Evolutionary conservation across 2,329 filamentous ascomycete genomes (phyloP).

Genomic region (Arthroderma uncinatum): DNA sequence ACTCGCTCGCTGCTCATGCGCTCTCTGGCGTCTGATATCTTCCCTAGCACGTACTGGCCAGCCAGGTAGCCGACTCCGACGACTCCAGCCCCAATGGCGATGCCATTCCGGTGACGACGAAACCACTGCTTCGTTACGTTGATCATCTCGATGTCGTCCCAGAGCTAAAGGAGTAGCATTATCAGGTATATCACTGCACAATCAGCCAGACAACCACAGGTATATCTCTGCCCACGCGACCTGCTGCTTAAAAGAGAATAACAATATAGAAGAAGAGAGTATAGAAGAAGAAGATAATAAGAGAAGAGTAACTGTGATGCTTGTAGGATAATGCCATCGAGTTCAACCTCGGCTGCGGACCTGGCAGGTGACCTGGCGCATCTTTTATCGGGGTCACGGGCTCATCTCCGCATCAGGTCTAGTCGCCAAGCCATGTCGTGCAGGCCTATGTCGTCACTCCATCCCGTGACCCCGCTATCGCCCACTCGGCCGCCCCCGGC

Average conservation of each 20-base stretch:
- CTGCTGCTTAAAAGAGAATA: too few species aligned
- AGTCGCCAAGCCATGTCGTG: neutral
- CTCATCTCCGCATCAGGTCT: neutral
- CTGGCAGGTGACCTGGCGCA: neutral
- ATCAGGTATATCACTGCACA: too few species aligned
- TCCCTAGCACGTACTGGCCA: constrained; percentile 81
- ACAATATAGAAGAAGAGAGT: too few species aligned
- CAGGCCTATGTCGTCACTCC: neutral
- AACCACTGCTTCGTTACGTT: constrained; percentile 78
- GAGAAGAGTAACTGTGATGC: too few species aligned
- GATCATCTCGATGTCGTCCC: constrained; percentile 40
- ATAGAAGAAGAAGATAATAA: too few species aligned
- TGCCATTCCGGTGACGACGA: constrained; percentile 76
- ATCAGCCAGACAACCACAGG: too few species aligned
- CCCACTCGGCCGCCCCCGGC: neutral
- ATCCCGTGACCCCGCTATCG: neutral
- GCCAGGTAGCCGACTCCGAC: constrained; percentile 84
- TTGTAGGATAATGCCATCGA: too few species aligned
- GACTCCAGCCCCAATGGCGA: constrained; percentile 79
- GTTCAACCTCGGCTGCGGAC: neutral
- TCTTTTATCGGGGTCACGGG: neutral
- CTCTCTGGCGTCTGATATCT: constrained; percentile 86
- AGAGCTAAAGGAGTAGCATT: too few species aligned
- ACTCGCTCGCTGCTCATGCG: constrained; percentile 94
- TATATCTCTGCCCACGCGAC: too few species aligned